These are phyloP conservation scores for Gastrolobium villosum DNA, from an alignment of 306 rosid species.

Conservation along the genomic window DNA sequence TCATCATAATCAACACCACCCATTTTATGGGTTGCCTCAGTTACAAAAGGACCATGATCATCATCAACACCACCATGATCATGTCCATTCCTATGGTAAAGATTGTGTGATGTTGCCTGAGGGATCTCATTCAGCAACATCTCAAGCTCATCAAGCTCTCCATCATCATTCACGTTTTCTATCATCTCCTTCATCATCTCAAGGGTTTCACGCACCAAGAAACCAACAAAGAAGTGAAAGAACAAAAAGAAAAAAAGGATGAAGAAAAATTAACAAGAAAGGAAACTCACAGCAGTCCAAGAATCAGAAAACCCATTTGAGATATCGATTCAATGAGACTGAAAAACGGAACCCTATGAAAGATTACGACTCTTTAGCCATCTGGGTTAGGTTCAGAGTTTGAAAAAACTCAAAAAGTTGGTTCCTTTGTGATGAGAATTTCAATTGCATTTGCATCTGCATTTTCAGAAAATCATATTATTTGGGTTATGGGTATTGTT, in stretches of 20 bases:
- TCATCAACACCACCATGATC: slow-evolving; percentile 36
- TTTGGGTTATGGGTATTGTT: slow-evolving; percentile 33
- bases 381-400: not conserved
- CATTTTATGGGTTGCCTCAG: slow-evolving; percentile 26
- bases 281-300: not conserved
- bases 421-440: too few species aligned
- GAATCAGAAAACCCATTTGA: slow-evolving; percentile 32
- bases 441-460: slow-evolving; percentile 37
- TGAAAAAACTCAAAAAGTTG: too few species aligned
- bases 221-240: slow-evolving; percentile 9
- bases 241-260: not conserved
- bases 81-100: slow-evolving; percentile 30
- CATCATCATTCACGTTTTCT: slow-evolving; percentile 52
- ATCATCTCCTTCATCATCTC: slow-evolving; percentile 43
- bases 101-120: slow-evolving; percentile 58
- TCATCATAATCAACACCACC: slow-evolving; percentile 52
- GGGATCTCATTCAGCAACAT: slow-evolving; percentile 73
- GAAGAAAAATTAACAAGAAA: too few species aligned
- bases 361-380: slow-evolving; percentile 29
- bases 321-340: not conserved
- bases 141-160: slow-evolving; percentile 53
- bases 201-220: slow-evolving; percentile 6
- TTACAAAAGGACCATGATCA: slow-evolving; percentile 28
- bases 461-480: not conserved
- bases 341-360: not conserved